phyloP scores from a whole-genome alignment of 2,329 filamentous ascomycete species.

The Geosmithia morbida region DNA sequence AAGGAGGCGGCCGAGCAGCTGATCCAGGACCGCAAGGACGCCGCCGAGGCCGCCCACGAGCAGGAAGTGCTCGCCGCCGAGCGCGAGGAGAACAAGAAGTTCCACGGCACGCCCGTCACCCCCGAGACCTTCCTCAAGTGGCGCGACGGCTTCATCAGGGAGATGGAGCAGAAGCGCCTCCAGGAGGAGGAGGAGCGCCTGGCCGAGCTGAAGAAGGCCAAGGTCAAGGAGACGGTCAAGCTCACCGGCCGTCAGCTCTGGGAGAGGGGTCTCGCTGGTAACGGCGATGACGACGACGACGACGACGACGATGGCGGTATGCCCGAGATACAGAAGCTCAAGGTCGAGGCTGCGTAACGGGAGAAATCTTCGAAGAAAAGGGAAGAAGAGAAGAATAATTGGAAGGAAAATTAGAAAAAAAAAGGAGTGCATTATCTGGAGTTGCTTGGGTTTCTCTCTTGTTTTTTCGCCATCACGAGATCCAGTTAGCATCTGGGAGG shows the following conservation, averaged over 20 bases:
- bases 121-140: slow-evolving; percentile 72
- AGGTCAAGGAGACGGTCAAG: slow-evolving; percentile 58
- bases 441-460: neutral
- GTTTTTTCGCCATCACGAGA: neutral
- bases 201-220: slow-evolving; percentile 71
- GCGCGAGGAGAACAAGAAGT: slow-evolving; percentile 90
- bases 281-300: slow-evolving; percentile 50
- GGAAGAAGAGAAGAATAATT: neutral
- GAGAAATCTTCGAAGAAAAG: neutral
- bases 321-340: slow-evolving; percentile 55
- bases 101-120: slow-evolving; percentile 83
- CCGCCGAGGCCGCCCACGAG: slow-evolving; percentile 41
- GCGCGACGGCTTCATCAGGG: slow-evolving; percentile 62
- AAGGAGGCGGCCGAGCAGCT: slow-evolving; percentile 88
- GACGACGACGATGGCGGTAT: slow-evolving; percentile 45
- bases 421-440: neutral
- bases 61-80: slow-evolving; percentile 47
- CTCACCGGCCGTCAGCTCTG: slow-evolving; percentile 65
- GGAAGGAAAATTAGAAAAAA: neutral
- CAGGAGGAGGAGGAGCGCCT: slow-evolving; percentile 61
- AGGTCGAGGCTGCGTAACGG: slow-evolving; percentile 37
- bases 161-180: slow-evolving; percentile 62
- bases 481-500: too few species aligned
- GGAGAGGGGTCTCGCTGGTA: slow-evolving; percentile 58
- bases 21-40: slow-evolving; percentile 58